Conservation (phyloP, 2,329 filamentous ascomycete genomes). For the Ascocoryne sarcoides region DNA sequence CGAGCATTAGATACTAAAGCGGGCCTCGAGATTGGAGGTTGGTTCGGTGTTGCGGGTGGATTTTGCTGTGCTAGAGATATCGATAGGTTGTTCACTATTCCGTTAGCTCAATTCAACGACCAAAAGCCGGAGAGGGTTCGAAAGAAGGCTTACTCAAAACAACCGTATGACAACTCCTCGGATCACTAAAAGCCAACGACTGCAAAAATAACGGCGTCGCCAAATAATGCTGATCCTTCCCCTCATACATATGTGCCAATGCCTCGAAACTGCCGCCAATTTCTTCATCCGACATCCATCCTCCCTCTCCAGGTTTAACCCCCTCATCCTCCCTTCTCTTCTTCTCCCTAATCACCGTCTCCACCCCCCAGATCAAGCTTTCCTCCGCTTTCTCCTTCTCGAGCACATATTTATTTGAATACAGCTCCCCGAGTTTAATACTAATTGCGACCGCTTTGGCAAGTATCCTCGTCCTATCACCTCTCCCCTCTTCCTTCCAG, state of each 20-base stretch:
- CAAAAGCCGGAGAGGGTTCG: neutral
- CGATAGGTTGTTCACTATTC: conserved; percentile 71
- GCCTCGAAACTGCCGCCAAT: conserved; percentile 51
- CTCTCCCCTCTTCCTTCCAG: conserved; percentile 26
- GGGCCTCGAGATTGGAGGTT: conserved; percentile 43
- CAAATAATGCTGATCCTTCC: conserved; percentile 66
- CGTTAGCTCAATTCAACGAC: conserved; percentile 4
- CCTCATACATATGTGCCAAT: conserved; percentile 68
- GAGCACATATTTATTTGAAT: conserved; percentile 66
- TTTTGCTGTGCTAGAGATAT: conserved; percentile 53
- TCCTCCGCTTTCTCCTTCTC: conserved; percentile 68
- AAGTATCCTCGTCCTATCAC: conserved; percentile 55
- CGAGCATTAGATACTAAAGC: conserved; percentile 60
- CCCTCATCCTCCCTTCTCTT: conserved; percentile 48
- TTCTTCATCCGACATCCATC: conserved; percentile 63
- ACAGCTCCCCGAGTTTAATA: conserved; percentile 79
- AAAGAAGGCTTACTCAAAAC: conserved; percentile 52
- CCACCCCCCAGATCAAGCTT: conserved; percentile 70
- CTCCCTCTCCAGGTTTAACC: conserved; percentile 58
- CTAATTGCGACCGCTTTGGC: conserved; percentile 66
- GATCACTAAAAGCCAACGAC: conserved; percentile 60
- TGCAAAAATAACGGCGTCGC: conserved; percentile 82
- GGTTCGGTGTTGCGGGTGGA: conserved; percentile 28
- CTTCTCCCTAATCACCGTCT: conserved; percentile 68
- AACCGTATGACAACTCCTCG: conserved; percentile 64